These are phyloP conservation scores for Penicillium psychrofluorescens DNA, from an alignment of 495 filamentous ascomycete species.

Conservation along the genomic window DNA sequence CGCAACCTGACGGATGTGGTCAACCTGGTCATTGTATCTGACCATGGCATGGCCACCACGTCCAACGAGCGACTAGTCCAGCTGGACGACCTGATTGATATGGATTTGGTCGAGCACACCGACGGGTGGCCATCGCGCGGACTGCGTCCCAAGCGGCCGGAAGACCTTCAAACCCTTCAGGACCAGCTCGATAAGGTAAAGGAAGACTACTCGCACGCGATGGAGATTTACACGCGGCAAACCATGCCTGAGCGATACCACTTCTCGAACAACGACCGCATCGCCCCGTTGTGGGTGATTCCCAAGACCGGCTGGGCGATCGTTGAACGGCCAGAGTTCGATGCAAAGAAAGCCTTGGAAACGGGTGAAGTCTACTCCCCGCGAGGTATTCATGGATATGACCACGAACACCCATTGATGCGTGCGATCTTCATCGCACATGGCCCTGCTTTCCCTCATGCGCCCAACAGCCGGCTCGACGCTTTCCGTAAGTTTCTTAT, in stretches of 20 bases:
- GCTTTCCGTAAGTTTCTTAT: constrained; percentile 64
- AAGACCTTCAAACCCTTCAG: constrained; percentile 43
- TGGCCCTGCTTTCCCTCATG: constrained; percentile 82
- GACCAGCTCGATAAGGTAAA: constrained; percentile 31
- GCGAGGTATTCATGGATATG: constrained; percentile 79
- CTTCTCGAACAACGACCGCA: constrained; percentile 76
- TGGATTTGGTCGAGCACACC: constrained; percentile 64
- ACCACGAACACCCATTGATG: constrained; percentile 86
- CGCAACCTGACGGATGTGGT: constrained; percentile 84
- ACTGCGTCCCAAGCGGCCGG: constrained; percentile 62
- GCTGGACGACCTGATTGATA: constrained; percentile 82
- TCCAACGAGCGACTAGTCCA: constrained; percentile 76
- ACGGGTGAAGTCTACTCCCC: constrained; percentile 64
- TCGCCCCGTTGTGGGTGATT: constrained; percentile 87
- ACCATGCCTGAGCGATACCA: constrained; percentile 88
- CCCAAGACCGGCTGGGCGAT: constrained; percentile 88
- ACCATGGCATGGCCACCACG: constrained; percentile 97
- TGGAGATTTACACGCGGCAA: constrained; percentile 79
- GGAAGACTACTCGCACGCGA: constrained; percentile 50
- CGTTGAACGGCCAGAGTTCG: constrained; percentile 69
- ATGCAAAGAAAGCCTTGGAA: constrained; percentile 54
- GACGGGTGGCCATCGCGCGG: constrained; percentile 95
- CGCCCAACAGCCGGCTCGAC: constrained; percentile 70
- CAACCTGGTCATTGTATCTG: constrained; percentile 95
- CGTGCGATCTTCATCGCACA: constrained; percentile 84